phyloP scores from a whole-genome alignment of 306 rosid genomes.

The Mimosa bimucronata region DNA sequence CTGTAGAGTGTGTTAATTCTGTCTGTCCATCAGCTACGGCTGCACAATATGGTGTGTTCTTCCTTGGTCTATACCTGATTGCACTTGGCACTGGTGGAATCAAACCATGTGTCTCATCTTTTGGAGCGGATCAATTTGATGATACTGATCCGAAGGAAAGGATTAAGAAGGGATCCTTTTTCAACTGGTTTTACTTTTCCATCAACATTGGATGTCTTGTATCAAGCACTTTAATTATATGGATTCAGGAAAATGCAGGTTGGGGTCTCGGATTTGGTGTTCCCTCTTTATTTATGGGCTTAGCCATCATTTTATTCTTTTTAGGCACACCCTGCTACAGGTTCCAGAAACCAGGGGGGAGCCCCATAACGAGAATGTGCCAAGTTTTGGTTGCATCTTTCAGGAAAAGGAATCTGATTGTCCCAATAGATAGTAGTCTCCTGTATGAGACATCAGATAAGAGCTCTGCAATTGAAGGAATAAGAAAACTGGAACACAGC shows the following conservation, averaged over 20 bases:
- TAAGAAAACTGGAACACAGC: constrained; percentile 85
- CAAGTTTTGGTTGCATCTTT: constrained; percentile 93
- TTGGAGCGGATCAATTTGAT: constrained; percentile 98
- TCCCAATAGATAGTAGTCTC: constrained; percentile 72
- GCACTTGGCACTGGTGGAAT: constrained; percentile 98
- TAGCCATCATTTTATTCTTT: constrained; percentile 80
- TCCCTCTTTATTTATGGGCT: constrained; percentile 85
- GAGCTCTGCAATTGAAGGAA: constrained; percentile 86
- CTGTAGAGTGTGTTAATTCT: constrained; percentile 65
- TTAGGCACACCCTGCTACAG: constrained; percentile 82
- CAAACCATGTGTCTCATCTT: constrained; percentile 92
- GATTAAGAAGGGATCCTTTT: constrained; percentile 89
- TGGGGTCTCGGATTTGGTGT: constrained; percentile 99
- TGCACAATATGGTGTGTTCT: constrained; percentile 80
- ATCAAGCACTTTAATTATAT: constrained; percentile 82
- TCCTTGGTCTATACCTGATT: constrained; percentile 88
- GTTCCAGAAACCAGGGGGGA: constrained; percentile 96
- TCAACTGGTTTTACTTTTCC: constrained; percentile 96
- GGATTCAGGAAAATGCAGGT: constrained; percentile 93
- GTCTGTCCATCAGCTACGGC: constrained; percentile 81
- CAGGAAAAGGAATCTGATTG: constrained; percentile 60
- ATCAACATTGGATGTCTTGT: constrained; percentile 85
- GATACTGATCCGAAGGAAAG: constrained; percentile 88
- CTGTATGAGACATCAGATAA: constrained; percentile 77
- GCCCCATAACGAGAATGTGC: constrained; percentile 92